Base-by-base conservation (phyloP, 2,329 filamentous ascomycete genomes). In the Talaromyces sp. region DNA sequence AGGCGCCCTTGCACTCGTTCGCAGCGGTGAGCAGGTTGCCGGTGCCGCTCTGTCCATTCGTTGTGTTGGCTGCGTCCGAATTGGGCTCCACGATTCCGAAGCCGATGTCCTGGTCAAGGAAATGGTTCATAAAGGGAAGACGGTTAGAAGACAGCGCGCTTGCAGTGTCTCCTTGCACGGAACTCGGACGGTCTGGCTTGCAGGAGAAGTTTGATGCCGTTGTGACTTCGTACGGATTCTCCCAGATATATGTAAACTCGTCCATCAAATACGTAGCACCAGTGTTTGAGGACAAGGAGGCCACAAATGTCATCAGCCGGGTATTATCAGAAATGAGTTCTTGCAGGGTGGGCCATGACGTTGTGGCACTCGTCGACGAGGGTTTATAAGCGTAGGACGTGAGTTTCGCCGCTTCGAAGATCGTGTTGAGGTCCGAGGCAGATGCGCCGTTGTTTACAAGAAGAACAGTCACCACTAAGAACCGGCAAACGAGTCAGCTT, bases 101-200 rank as follows among this genome's bases (percentile, higher is more conserved):
- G 18, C 80, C 73, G 27, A 86, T 71, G 5, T 71, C 75, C 61
- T 81, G 77, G 78, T 93, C 87, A 59, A 89, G 82, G 79, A 95
- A 94, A 78, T 95, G 91, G 80, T 95, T 95, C 79, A 91, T 82
- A 9, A 95, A 79, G 30, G 90, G 86, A 72, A 95, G 82, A 68
- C 86, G 82, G 67, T 84, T 84, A 1, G 81, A 80, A 0, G 79
- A 70, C 30, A 89, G 70, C 1, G 88, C 89, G 1, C 72, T 65
- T 4, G 72, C 63, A 1, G 79, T 69, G 16, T 82, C 69, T 56
- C 82, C 82, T 27, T 75, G 72, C 36, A 87, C 76, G 5, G 75
- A 73, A 0, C 81, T 75, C 0, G 91, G 91, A 0, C 91, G 86
- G 69, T 89, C 81, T 4, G 91, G 81, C 0, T 81, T 83, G 80